phyloP scores from a whole-genome alignment of 2,329 filamentous ascomycete species.

The Hansfordia pulvinata region DNA sequence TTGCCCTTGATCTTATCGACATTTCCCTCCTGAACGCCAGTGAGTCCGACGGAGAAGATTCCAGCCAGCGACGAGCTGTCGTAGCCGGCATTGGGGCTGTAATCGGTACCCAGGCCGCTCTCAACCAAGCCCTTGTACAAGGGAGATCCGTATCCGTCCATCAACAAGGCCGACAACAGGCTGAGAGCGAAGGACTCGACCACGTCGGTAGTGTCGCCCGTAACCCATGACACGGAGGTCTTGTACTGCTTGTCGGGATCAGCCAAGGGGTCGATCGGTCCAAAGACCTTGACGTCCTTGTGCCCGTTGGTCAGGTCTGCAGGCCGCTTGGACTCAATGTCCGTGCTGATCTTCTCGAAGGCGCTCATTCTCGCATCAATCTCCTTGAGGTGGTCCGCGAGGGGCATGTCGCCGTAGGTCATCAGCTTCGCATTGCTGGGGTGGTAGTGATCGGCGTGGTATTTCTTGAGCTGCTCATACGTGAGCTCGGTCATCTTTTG shows the following conservation, averaged over 20 bases:
- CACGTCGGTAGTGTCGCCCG: slow-evolving; percentile 69
- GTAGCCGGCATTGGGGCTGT: slow-evolving; percentile 88
- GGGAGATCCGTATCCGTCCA: slow-evolving; percentile 92
- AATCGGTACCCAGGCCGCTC: slow-evolving; percentile 79
- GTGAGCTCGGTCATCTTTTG: slow-evolving; percentile 93
- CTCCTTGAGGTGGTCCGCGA: slow-evolving; percentile 68
- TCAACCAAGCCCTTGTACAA: slow-evolving; percentile 84
- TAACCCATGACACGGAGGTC: slow-evolving; percentile 86
- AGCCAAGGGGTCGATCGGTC: slow-evolving; percentile 77
- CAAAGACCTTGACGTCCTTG: slow-evolving; percentile 55
- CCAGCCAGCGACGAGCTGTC: slow-evolving; percentile 64
- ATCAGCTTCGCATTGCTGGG: slow-evolving; percentile 94
- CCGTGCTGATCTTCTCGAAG: slow-evolving; percentile 58
- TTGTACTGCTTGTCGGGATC: slow-evolving; percentile 82
- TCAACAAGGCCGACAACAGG: slow-evolving; percentile 68
- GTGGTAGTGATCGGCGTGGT: slow-evolving; percentile 89
- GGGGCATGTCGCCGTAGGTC: slow-evolving; percentile 87
- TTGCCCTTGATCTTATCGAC: slow-evolving; percentile 63
- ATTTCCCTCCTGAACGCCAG: slow-evolving; percentile 73
- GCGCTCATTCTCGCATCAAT: slow-evolving; percentile 59
- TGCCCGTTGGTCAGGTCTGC: slow-evolving; percentile 57
- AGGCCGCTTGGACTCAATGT: slow-evolving; percentile 63
- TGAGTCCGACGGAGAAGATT: slow-evolving; percentile 83
- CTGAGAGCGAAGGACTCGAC: slow-evolving; percentile 81
- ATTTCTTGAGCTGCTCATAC: slow-evolving; percentile 75